Evolutionary conservation across 495 filamentous ascomycete genomes (phyloP), one percentile per base, ranked within the genome.

Genomic region (Penicillium daleae): DNA sequence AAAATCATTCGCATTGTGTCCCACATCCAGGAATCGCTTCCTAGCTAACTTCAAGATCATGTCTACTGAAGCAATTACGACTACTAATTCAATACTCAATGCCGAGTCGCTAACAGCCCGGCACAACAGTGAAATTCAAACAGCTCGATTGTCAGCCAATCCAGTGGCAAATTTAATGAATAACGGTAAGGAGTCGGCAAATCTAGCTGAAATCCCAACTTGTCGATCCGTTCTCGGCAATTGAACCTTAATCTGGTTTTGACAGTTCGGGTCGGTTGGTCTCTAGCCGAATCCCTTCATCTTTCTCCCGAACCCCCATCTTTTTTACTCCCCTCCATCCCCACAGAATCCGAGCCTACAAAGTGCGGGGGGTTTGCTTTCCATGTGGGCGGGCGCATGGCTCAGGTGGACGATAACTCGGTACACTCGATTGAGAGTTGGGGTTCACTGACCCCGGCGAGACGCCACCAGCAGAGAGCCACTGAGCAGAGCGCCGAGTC

Each of bases 291-390:
- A 7, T 44, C 40, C 19, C 6, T 44, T 21, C 5, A 7, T 8
- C 4, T 31, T 17, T 31, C 12, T 12, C n/a, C 4, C 24, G n/a
- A n/a, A n/a, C n/a, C n/a, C n/a, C n/a, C n/a, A n/a, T n/a, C 1
- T 13, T 19, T 3, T 15, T 29, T 17, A 7, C 8, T n/a, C 49
- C 49, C 24, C 6, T 7, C 13, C 31, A n/a, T 29, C 49, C 49
- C 49, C 49, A 51, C 49, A 52, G 29, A 27, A 29, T 27, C 49
- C 27, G 49, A 52, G 2, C 3, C 0, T 15, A 32, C 7, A 52
- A 52, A 52, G 49, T 52, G 49, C 49, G 49, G 49, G 49, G 49
- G 49, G 32, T 32, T 52, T 19, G 17, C 49, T 52, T 52, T 52
- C 49, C 49, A 52, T 52, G 49, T 52, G 49, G 49, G 49, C 49